Evolutionary conservation across 2,329 filamentous ascomycete genomes (phyloP).

Genomic region (Phyllosticta paracitricarpa): DNA sequence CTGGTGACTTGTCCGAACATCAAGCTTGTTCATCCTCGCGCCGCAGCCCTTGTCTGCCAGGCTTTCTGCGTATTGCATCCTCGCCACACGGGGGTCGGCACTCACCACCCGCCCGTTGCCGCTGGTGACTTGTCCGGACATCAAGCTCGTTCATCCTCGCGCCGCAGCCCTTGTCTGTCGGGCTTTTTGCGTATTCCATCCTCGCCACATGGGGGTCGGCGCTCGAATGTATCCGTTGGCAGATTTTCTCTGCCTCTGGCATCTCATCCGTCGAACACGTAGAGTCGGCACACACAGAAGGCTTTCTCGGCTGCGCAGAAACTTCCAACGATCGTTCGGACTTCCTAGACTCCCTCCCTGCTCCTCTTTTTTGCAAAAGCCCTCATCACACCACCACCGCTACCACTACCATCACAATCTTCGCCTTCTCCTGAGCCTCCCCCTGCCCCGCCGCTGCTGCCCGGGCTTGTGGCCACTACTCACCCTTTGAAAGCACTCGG

Average conservation of each 20-base stretch:
- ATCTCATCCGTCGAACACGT: too few species aligned
- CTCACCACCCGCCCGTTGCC: not conserved
- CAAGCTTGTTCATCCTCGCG: not conserved
- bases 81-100: too few species aligned
- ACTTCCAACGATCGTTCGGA: not conserved
- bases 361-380: not conserved
- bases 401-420: not conserved
- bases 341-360: not conserved
- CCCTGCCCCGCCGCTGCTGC: too few species aligned
- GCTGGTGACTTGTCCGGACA: not conserved
- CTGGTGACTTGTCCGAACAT: not conserved
- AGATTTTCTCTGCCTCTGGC: too few species aligned
- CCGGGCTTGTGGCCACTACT: too few species aligned
- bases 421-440: not conserved
- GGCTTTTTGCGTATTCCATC: not conserved
- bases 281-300: not conserved
- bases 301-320: not conserved
- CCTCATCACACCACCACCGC: not conserved
- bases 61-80: not conserved
- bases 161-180: not conserved
- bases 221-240: not conserved
- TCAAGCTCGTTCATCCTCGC: not conserved
- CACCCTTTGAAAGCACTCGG: too few species aligned
- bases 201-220: too few species aligned
- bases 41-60: not conserved